These are phyloP conservation scores for Phaeosphaeriaceae sp. DNA, from an alignment of 2,329 filamentous ascomycete species.

Conservation along the genomic window DNA sequence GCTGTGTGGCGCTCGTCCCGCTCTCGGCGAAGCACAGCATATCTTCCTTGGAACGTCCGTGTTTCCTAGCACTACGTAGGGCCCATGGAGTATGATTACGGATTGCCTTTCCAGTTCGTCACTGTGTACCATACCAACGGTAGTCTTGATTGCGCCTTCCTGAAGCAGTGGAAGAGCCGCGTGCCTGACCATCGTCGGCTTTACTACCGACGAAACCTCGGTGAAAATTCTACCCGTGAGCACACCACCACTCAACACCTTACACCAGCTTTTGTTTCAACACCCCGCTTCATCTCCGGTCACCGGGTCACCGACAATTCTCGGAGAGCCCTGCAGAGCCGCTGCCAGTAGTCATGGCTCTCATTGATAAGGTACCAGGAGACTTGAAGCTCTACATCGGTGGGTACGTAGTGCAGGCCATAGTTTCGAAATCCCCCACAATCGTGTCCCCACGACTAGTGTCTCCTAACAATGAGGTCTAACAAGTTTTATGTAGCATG, in stretches of 20 bases:
- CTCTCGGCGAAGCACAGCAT: background rate
- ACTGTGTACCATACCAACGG: background rate
- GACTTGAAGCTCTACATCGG: conserved; percentile 77
- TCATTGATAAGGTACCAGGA: conserved; percentile 71
- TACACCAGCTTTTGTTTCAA: conserved; percentile 17
- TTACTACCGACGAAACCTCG: conserved; percentile 24
- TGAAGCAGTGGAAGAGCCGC: conserved; percentile 11
- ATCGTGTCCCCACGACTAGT: conserved; percentile 7
- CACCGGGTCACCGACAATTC: conserved; percentile 21
- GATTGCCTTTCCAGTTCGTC: background rate
- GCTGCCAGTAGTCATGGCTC: conserved; percentile 54
- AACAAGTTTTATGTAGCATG: conserved; percentile 62
- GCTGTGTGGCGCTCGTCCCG: conserved; percentile 5
- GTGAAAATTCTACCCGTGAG: conserved; percentile 30
- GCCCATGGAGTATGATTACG: background rate
- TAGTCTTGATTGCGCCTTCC: conserved; percentile 5
- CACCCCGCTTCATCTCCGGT: conserved; percentile 27
- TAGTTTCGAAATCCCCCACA: conserved; percentile 23
- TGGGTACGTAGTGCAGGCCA: conserved; percentile 63
- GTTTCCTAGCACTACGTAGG: background rate
- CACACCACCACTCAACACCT: conserved; percentile 21
- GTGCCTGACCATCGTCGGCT: conserved; percentile 18
- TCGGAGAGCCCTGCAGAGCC: conserved; percentile 12
- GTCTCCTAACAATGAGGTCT: conserved; percentile 24
- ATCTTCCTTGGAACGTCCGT: background rate